Percentiles rank a stretch among this genome's conserved stretches.
These are phyloP conservation scores for Dryas drummondii DNA, from an alignment of 306 rosid species.

Conservation along the genomic window DNA sequence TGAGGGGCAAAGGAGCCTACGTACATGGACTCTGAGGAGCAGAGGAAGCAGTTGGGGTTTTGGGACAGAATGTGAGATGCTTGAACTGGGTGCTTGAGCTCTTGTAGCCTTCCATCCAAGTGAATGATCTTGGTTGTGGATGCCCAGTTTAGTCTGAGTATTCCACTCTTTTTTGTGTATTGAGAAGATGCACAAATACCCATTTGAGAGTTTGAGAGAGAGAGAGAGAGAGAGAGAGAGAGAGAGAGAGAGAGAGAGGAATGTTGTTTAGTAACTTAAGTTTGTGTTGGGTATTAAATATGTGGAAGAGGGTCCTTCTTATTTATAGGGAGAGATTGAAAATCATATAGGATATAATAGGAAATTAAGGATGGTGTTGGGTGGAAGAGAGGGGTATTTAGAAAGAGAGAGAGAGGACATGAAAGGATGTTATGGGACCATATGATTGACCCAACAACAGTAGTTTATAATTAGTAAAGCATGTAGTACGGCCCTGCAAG, in stretches of 20 bases:
- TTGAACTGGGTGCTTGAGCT: slow-evolving; percentile 40
- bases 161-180: slow-evolving; percentile 22
- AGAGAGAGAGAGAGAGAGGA: slow-evolving; percentile 5
- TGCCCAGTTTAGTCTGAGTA: slow-evolving; percentile 17
- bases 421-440: neutral
- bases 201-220: slow-evolving; percentile 26
- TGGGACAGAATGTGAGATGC: slow-evolving; percentile 51
- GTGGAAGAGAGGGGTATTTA: neutral
- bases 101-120: slow-evolving; percentile 52
- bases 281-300: neutral
- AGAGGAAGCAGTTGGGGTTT: slow-evolving; percentile 52
- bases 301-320: slow-evolving; percentile 1
- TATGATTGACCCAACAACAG: neutral
- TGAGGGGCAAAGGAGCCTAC: slow-evolving; percentile 33
- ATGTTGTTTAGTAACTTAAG: neutral
- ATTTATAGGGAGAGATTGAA: neutral
- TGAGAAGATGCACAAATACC: slow-evolving; percentile 58
- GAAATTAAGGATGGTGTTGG: neutral
- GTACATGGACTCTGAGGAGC: slow-evolving; percentile 54
- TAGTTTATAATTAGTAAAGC: neutral
- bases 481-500: neutral
- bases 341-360: neutral
- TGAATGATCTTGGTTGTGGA: slow-evolving; percentile 42
- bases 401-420: neutral
- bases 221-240: slow-evolving; percentile 7